A percentile compares a stretch with the other conserved stretches of the same genome.
These are phyloP conservation scores for Rhinocladiella similis DNA, from an alignment of 2,329 filamentous ascomycete genomes.

Conservation along the genomic window DNA sequence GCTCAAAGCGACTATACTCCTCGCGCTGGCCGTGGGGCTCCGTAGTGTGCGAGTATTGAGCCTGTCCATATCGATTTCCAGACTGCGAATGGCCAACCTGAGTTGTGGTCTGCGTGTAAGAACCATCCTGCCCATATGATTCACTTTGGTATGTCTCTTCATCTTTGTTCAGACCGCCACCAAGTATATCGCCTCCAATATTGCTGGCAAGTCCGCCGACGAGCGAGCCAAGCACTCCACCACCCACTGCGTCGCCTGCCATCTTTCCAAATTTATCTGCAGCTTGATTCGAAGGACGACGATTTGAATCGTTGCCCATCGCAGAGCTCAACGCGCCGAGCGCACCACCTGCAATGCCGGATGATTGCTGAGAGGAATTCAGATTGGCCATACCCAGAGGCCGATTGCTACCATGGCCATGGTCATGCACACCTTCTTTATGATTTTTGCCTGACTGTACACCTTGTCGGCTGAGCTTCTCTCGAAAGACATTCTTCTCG, in stretches of 20 bases:
- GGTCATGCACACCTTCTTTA: conserved; percentile 79
- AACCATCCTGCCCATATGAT: conserved; percentile 59
- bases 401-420: conserved; percentile 82
- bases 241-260: conserved; percentile 61
- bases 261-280: conserved; percentile 43
- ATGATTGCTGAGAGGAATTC: conserved; percentile 29
- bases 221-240: conserved; percentile 64
- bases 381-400: conserved; percentile 66
- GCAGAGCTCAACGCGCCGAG: conserved; percentile 33
- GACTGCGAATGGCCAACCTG: conserved; percentile 39
- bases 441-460: conserved; percentile 79
- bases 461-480: conserved; percentile 74
- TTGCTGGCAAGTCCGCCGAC: conserved; percentile 66
- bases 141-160: conserved; percentile 57
- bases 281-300: conserved; percentile 13
- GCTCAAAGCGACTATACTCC: conserved; percentile 27
- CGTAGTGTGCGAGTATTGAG: conserved; percentile 37
- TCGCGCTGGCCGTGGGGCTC: conserved; percentile 15
- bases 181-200: conserved; percentile 58
- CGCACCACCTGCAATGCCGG: conserved; percentile 33
- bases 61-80: conserved; percentile 39
- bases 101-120: conserved; percentile 60
- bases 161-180: conserved; percentile 57
- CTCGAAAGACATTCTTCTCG: conserved; percentile 67
- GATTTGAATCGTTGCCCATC: conserved; percentile 21